Base-by-base conservation (phyloP, 805 yeast genomes). In the Metschnikowia picachoensis region DNA sequence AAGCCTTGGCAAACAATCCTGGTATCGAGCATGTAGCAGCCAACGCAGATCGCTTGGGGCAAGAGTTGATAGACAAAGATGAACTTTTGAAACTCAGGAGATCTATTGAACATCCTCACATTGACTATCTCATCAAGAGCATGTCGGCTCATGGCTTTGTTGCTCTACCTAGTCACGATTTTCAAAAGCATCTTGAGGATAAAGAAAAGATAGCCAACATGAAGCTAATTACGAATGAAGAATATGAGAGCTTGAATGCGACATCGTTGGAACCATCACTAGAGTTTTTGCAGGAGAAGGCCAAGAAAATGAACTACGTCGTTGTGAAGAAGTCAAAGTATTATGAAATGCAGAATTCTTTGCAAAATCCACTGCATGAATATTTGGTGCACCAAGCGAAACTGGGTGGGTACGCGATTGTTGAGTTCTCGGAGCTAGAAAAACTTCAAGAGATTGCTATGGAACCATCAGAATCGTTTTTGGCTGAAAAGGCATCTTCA, bases 171-270 rank as follows among this genome's bases (percentile, higher is more conserved):
- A 48, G 50, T n/a, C 50, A 37, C 36, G 57, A 55, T 11, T 55
- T 55, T 35, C 48, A 48, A 41, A 31, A 37, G 38, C 65, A 60
- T 35, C 49, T 77, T 16, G 59, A 58, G 31, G 64, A 63, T 28
- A 63, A 53, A 27, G 56, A 55, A 39, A 48, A 62, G 41, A 72
- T 76, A 2, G 53, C 50, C 4, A 50, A 53, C 28, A 50, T 58
- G 61, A 51, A 50, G 43, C 52, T 61, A 17, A 46, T 63, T 1
- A 47, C 52, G 3, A 48, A 50, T 29, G 56, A 49, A 25, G 60
- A 56, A 30, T 57, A 52, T 37, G 51, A 53, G 8, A 42, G 43
- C 15, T 52, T 61, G 44, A 32, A 40, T 30, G 11, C 40, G 5
- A 43, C 39, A 13, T 32, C 37, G 11, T 37, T 36, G 12, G 30